A percentile compares a stretch with the other conserved stretches of the same genome.
Conservation (phyloP, 1,284 basidiomycete species). For the Trametes polyzona region DNA sequence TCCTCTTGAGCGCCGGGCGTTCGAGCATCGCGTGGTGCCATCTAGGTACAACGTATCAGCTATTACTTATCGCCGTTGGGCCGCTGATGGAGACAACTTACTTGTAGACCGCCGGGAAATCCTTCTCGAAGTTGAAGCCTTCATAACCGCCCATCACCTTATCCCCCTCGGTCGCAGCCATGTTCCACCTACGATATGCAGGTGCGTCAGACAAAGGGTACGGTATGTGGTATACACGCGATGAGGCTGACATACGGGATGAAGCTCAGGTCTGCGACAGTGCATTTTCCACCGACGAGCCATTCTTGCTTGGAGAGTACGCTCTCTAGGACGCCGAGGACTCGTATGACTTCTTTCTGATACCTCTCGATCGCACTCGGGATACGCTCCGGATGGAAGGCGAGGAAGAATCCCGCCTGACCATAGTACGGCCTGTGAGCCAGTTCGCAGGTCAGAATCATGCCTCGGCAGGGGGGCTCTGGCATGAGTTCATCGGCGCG, state of each 20-base stretch:
- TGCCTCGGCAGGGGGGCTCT: too few relatives aligned
- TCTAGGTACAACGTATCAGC: not conserved
- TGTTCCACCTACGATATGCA: constrained; percentile 2
- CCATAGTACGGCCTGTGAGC: too few relatives aligned
- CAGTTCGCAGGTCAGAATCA: too few relatives aligned
- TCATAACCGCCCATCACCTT: not conserved
- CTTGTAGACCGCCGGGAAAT: constrained; percentile 7
- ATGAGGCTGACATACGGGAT: constrained; percentile 1
- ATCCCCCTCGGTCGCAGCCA: not conserved
- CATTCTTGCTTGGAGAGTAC: constrained; percentile 20
- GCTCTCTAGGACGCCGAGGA: constrained; percentile 36
- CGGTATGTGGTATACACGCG: too few relatives aligned
- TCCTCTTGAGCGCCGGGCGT: not conserved
- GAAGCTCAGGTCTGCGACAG: constrained; percentile 23
- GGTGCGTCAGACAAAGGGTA: not conserved
- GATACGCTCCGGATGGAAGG: constrained; percentile 24
- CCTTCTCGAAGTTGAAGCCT: constrained; percentile 3
- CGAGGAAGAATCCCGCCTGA: too few relatives aligned
- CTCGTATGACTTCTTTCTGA: constrained; percentile 34
- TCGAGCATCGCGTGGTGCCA: not conserved
- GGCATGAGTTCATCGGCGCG: too few relatives aligned
- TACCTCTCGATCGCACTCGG: constrained; percentile 35
- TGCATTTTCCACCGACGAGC: constrained; percentile 18
- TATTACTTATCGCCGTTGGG: too few relatives aligned
- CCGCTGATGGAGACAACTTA: not conserved